Evolutionary conservation across 306 rosid genomes (phyloP).

Genomic region (Potentilla sterilis): DNA sequence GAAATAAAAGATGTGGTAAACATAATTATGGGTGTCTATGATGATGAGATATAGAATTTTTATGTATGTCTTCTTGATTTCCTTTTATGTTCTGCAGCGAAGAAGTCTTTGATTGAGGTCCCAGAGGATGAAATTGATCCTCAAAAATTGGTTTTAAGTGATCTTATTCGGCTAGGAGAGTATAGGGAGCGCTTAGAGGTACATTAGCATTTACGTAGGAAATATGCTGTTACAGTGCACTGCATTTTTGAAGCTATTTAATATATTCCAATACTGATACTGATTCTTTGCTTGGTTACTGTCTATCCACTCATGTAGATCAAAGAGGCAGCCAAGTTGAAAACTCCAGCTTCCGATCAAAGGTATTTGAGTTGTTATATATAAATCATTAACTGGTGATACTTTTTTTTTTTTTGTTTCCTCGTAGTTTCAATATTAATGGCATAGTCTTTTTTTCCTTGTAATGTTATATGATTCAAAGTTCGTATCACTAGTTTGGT

Average conservation of each 20-base stretch:
- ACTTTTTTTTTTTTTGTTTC: not conserved
- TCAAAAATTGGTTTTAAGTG: slow-evolving; percentile 47
- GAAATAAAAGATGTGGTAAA: slow-evolving; percentile 66
- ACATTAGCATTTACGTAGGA: slow-evolving; percentile 17
- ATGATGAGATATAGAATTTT: slow-evolving; percentile 1
- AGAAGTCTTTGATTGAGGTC: slow-evolving; percentile 68
- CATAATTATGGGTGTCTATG: slow-evolving; percentile 4
- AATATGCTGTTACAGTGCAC: not conserved
- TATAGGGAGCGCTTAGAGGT: slow-evolving; percentile 68
- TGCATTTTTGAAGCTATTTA: not conserved
- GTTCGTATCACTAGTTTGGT: not conserved
- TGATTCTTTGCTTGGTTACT: slow-evolving; percentile 3
- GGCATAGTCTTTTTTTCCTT: not conserved
- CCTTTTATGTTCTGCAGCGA: slow-evolving; percentile 44
- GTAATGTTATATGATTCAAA: not conserved
- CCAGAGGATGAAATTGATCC: slow-evolving; percentile 76
- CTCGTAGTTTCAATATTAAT: not conserved
- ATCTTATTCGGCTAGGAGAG: slow-evolving; percentile 70
- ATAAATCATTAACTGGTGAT: not conserved
- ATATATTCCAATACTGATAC: not conserved
- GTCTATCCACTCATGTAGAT: slow-evolving; percentile 46
- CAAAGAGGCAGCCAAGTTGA: slow-evolving; percentile 55
- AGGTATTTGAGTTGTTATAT: slow-evolving; percentile 41
- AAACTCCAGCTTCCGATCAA: slow-evolving; percentile 38
- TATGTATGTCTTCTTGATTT: slow-evolving; percentile 21